Base-by-base conservation (phyloP, 1,139 yeast species). In the Scheffersomyces cryptocercus region DNA sequence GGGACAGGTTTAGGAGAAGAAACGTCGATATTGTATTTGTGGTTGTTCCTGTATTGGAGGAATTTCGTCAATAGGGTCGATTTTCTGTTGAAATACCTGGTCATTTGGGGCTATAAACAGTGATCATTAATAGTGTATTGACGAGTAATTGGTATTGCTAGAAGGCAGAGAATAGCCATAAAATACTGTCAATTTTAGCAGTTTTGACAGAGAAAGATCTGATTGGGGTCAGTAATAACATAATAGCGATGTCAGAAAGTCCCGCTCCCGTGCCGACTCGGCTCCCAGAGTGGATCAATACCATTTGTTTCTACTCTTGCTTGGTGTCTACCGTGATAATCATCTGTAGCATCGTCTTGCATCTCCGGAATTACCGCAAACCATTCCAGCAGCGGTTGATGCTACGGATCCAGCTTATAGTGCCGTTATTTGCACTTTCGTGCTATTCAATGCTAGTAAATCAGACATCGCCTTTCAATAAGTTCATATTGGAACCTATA, bases 301-400 rank as follows among this genome's bases (percentile, higher is more conserved):
- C 52, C 3, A 40, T 67, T 15, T 63, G 74, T 15, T 67, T 71
- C 38, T 72, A 67, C 55, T 62, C 65, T 1, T 59, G 75, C 9
- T 46, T 69, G 28, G 40, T 58, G 24, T 56, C 79, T 6, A 58
- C 75, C 5, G 32, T 64, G 13, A 67, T 73, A 37, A 67, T 74
- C 13, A 45, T 65, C 15, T 34, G 56, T 29, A 61, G 68, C 40
- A 65, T 73, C 5, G 34, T 54, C 5, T 54, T 70, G 34, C 80
- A 75, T 46, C 60, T 74, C 15, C 44, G 55, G 29, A 90, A 91
- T 67, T 93, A 93, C 64, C 68, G 98, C 39, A 88, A 88, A 55
- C 98, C 98, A 0, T 77, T 80, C 58, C 95, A 89, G 53, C 99
- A 93, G 63, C 70, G 98, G 41, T 70, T 90, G 36, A 84, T 88